These are phyloP conservation scores for Biscogniauxia sp. DNA, from an alignment of 2,329 filamentous ascomycete species.

Conservation along the genomic window DNA sequence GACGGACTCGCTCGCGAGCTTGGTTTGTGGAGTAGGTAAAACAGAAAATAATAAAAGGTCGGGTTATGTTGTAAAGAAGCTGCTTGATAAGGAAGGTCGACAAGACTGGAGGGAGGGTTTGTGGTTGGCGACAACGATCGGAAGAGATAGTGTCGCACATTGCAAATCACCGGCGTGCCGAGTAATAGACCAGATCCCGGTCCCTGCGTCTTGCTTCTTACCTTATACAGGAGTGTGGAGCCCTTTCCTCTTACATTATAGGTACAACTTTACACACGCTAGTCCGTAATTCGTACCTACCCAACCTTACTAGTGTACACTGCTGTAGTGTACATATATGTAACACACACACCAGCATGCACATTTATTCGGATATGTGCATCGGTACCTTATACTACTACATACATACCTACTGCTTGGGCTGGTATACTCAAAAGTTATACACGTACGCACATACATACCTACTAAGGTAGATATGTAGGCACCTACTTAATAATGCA, in stretches of 20 bases:
- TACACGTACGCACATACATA: no score
- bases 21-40: conserved; percentile 7
- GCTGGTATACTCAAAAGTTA: no score
- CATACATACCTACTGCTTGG: no score
- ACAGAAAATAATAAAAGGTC: conserved; percentile 11
- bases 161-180: background rate
- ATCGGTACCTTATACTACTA: no score
- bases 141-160: background rate
- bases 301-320: no score
- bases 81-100: conserved; percentile 27
- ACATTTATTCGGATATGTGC: no score
- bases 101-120: background rate
- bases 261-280: background rate
- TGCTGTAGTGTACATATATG: no score
- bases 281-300: no score
- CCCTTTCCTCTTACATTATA: background rate
- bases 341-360: no score
- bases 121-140: background rate
- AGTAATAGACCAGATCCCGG: background rate
- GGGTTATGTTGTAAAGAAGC: conserved; percentile 8
- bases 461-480: no score
- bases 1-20: conserved; percentile 5
- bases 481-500: no score
- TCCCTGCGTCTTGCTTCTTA: background rate
- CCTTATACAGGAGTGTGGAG: background rate